A percentile compares a stretch with the other conserved stretches of the same genome.
Evolutionary conservation across 2,329 filamentous ascomycete genomes (phyloP).

Genomic region (Fusarium phyllophilum): DNA sequence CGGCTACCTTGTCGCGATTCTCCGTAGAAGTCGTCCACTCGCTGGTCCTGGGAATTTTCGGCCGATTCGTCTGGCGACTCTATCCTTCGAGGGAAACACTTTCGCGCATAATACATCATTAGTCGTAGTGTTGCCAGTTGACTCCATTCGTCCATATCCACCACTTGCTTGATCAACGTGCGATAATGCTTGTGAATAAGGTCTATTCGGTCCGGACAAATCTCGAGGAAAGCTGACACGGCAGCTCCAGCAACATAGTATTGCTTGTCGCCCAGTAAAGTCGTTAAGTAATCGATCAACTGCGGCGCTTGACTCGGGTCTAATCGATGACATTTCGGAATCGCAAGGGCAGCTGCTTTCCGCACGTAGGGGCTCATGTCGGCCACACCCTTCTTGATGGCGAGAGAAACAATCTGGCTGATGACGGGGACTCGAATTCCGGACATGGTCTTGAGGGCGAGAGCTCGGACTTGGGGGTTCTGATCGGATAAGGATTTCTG

Average conservation of each 20-base stretch:
- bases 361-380: constrained; percentile 97
- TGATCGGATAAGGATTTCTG: constrained; percentile 95
- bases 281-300: constrained; percentile 82
- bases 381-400: constrained; percentile 90
- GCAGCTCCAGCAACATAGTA: constrained; percentile 97
- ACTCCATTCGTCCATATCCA: constrained; percentile 99
- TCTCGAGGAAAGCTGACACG: constrained; percentile 86
- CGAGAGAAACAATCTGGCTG: constrained; percentile 94
- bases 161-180: constrained; percentile 84
- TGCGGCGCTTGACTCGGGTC: constrained; percentile 88
- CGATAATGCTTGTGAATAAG: constrained; percentile 92
- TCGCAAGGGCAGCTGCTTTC: constrained; percentile 90
- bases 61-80: constrained; percentile 61
- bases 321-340: constrained; percentile 93
- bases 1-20: constrained; percentile 62
- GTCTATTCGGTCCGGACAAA: constrained; percentile 89
- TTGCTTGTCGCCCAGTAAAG: constrained; percentile 86
- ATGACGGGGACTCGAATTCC: constrained; percentile 97
- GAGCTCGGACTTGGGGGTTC: constrained; percentile 88
- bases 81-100: constrained; percentile 82
- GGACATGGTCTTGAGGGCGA: constrained; percentile 96
- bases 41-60: constrained; percentile 46
- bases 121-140: constrained; percentile 85
- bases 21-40: constrained; percentile 83
- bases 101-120: constrained; percentile 85